These are phyloP conservation scores for Globisporangium alternatum DNA, from an alignment of 352 stramenopile genomes.

Conservation along the genomic window DNA sequence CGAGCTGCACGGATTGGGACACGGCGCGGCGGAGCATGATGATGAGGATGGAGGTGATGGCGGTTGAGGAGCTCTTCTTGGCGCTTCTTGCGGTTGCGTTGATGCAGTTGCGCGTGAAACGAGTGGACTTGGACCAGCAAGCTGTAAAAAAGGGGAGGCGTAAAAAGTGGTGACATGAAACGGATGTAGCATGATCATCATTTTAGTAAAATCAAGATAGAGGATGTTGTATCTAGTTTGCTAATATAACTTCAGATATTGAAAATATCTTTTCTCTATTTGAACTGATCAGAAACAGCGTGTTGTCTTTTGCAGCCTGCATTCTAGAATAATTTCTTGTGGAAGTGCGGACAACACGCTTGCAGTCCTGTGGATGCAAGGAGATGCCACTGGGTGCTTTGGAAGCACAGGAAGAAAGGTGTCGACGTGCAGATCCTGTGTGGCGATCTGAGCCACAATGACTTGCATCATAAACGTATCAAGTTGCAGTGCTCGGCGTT, in stretches of 20 bases:
- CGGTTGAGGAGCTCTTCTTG: not conserved
- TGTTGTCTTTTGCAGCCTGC: constrained; percentile 11
- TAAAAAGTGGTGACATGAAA: constrained; percentile 5
- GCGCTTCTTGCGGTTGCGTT: constrained; percentile 7
- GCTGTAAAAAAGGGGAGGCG: constrained; percentile 1
- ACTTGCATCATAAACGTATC: too few species aligned
- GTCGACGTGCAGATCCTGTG: too few species aligned
- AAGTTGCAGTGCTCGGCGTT: too few species aligned
- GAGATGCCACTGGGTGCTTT: not conserved
- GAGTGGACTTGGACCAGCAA: constrained; percentile 15
- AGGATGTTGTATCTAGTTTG: too few species aligned
- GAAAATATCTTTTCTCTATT: not conserved
- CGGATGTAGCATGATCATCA: not conserved
- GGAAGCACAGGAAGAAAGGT: too few species aligned
- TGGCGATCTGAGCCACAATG: too few species aligned
- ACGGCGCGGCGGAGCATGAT: constrained; percentile 64
- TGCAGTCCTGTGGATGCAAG: not conserved
- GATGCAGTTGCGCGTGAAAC: constrained; percentile 17
- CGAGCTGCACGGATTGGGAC: constrained; percentile 21
- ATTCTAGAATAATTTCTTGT: constrained; percentile 14
- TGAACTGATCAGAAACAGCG: not conserved
- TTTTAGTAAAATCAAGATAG: not conserved
- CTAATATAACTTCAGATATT: not conserved
- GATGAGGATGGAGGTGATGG: not conserved
- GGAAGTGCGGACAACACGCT: not conserved